A percentile compares a stretch with the other conserved stretches of the same genome.
These are phyloP conservation scores for Zymoseptoria ardabiliae DNA, from an alignment of 2,329 filamentous ascomycete genomes.

Conservation along the genomic window DNA sequence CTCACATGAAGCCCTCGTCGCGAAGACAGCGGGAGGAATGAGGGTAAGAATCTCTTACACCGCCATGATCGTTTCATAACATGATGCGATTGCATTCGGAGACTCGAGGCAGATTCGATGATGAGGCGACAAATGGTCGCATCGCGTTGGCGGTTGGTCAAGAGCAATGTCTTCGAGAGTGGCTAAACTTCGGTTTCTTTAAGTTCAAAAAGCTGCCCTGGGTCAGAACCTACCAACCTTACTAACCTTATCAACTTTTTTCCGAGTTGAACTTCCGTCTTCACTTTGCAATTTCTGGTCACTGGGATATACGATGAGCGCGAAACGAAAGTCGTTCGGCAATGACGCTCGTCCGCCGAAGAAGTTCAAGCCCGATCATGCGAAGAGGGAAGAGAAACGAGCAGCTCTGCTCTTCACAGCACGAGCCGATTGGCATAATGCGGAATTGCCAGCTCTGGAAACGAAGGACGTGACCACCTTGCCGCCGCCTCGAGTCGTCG, in stretches of 20 bases:
- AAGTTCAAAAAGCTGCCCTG: no score
- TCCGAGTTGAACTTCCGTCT: neutral
- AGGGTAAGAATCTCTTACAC: neutral
- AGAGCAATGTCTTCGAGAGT: neutral
- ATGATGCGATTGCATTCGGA: slow-evolving; percentile 2
- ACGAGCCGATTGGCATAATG: slow-evolving; percentile 61
- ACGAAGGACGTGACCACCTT: slow-evolving; percentile 37
- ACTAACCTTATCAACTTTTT: no score
- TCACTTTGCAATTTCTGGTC: neutral
- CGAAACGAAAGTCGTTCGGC: slow-evolving; percentile 29
- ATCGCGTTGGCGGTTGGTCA: neutral
- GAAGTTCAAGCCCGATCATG: slow-evolving; percentile 22
- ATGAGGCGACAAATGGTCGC: neutral
- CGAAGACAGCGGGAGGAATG: neutral
- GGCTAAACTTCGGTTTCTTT: neutral
- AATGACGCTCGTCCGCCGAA: slow-evolving; percentile 24
- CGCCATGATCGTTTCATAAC: slow-evolving; percentile 2
- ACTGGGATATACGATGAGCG: slow-evolving; percentile 24
- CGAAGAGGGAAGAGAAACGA: slow-evolving; percentile 8
- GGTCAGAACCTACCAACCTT: no score
- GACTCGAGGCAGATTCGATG: neutral
- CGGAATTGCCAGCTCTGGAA: slow-evolving; percentile 48
- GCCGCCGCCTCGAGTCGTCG: slow-evolving; percentile 46
- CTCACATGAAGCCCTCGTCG: slow-evolving; percentile 11
- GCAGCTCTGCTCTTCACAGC: slow-evolving; percentile 42